Percentiles rank a stretch among this genome's conserved stretches.
Evolutionary conservation across 2,329 filamentous ascomycete genomes (phyloP).

Genomic region (Phialocephala sp.): DNA sequence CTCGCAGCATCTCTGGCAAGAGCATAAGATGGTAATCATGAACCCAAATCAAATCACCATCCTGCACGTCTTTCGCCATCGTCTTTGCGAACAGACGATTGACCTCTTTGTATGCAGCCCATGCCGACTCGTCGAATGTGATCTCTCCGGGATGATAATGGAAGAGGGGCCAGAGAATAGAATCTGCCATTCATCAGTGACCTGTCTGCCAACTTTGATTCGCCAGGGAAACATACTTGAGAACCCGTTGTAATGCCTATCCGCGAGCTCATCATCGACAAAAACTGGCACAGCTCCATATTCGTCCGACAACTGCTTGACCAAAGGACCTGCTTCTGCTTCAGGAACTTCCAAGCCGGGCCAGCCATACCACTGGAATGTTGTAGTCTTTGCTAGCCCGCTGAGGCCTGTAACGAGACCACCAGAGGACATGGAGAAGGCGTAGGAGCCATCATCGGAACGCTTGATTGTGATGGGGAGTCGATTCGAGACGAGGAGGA

Average conservation of each 20-base stretch:
- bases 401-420: conserved; percentile 93
- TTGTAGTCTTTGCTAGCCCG: conserved; percentile 88
- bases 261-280: conserved; percentile 89
- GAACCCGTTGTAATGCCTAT: conserved; percentile 97
- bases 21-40: conserved; percentile 99
- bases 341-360: conserved; percentile 91
- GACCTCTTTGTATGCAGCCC: conserved; percentile 91
- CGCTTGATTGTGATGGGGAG: conserved; percentile 97
- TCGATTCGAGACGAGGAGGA: conserved; percentile 92
- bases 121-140: conserved; percentile 93
- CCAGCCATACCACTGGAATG: conserved; percentile 99
- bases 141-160: conserved; percentile 99
- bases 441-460: conserved; percentile 87
- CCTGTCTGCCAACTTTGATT: neutral
- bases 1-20: conserved; percentile 90
- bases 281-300: conserved; percentile 92
- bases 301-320: conserved; percentile 80
- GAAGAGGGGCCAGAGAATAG: conserved; percentile 97
- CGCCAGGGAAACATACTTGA: conserved; percentile 69
- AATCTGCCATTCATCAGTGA: conserved; percentile 62
- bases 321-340: conserved; percentile 76
- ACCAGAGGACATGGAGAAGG: conserved; percentile 95
- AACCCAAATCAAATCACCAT: conserved; percentile 96
- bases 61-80: conserved; percentile 84
- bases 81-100: conserved; percentile 91